Evolutionary conservation across 768 basidiomycete species (phyloP).

Genomic region (Serendipita sp.): DNA sequence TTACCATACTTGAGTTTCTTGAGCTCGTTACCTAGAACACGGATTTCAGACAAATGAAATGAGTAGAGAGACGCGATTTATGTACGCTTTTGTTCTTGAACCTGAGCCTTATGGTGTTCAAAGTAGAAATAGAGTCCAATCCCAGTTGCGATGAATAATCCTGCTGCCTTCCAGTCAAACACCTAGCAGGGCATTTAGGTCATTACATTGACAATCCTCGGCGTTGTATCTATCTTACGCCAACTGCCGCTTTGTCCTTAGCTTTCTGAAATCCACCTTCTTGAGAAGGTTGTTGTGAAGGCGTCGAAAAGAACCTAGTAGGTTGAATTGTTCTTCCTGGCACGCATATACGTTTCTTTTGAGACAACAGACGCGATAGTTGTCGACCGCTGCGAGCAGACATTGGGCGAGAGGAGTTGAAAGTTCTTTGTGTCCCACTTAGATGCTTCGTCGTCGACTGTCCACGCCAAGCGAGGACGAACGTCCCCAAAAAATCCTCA

Average conservation of each 20-base stretch:
- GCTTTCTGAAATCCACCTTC: constrained; percentile 8
- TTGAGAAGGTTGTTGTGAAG: neutral
- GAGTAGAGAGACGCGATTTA: constrained; percentile 2
- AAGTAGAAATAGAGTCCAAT: constrained; percentile 78
- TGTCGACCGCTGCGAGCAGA: neutral
- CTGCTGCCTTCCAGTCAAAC: constrained; percentile 79
- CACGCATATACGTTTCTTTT: neutral
- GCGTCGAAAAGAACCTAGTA: neutral
- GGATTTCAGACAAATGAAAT: neutral
- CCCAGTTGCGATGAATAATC: constrained; percentile 69
- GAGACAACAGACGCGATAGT: neutral
- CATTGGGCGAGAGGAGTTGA: neutral
- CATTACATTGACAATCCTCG: neutral
- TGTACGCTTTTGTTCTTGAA: constrained; percentile 62
- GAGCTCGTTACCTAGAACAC: constrained; percentile 48
- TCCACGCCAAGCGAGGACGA: constrained; percentile 9
- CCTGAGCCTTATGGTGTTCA: constrained; percentile 61
- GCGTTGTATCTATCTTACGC: constrained; percentile 14
- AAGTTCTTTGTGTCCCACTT: neutral
- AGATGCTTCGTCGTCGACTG: constrained; percentile 9
- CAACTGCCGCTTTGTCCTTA: constrained; percentile 21
- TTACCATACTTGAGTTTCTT: constrained; percentile 60
- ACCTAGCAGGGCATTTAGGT: constrained; percentile 32
- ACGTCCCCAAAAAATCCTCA: constrained; percentile 4
- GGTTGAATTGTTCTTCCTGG: neutral